phyloP scores from a whole-genome alignment of 257 asterid species.

The Paraleonurus japonicus region DNA sequence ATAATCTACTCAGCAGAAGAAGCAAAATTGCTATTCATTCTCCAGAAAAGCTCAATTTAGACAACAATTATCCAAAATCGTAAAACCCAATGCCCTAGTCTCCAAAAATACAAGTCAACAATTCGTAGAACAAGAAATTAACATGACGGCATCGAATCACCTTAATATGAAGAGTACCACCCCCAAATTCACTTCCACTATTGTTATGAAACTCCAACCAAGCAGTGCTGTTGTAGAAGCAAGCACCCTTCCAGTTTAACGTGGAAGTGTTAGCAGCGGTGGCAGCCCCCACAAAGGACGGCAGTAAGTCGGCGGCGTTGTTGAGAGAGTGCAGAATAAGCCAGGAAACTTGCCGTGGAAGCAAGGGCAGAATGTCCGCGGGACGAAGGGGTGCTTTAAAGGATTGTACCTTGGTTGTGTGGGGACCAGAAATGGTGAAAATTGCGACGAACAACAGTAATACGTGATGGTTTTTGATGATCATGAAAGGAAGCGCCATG shows the following conservation, averaged over 20 bases:
- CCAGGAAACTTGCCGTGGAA: constrained; percentile 75
- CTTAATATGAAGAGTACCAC: constrained; percentile 89
- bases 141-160: constrained; percentile 31
- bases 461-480: constrained; percentile 24
- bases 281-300: constrained; percentile 76
- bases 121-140: constrained; percentile 5
- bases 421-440: constrained; percentile 28
- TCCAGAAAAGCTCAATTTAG: constrained; percentile 4
- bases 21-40: constrained; percentile 7
- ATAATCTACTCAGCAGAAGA: constrained; percentile 5
- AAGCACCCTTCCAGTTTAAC: constrained; percentile 79
- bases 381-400: constrained; percentile 51
- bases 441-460: constrained; percentile 24
- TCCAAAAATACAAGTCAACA: constrained; percentile 1
- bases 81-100: not conserved
- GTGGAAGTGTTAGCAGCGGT: constrained; percentile 30
- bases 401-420: constrained; percentile 30
- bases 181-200: constrained; percentile 63
- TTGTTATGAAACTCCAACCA: constrained; percentile 81
- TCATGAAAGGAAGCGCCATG: constrained; percentile 31
- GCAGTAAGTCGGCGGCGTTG: constrained; percentile 74
- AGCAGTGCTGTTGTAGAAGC: constrained; percentile 70
- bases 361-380: constrained; percentile 57
- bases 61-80: not conserved
- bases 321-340: constrained; percentile 54